Base-by-base conservation (phyloP, 139 green algal genomes). In the Tetradesmus lagerheimii region DNA sequence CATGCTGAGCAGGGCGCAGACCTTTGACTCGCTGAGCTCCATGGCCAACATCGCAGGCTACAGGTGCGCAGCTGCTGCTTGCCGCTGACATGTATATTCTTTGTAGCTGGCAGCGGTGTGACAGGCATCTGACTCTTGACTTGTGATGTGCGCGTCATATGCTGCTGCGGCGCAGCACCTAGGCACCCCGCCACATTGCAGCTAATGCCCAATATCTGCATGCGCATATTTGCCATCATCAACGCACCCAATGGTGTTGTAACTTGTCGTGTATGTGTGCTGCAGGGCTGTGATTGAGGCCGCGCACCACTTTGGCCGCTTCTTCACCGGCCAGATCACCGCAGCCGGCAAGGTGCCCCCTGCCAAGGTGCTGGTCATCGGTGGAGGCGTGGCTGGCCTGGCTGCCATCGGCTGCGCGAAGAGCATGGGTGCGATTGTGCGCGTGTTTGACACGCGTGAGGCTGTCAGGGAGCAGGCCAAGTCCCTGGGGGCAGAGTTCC, bases 281-380 rank as follows among this genome's bases (percentile, higher is more conserved):
- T 43, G 37, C 91, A 94, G 96, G 57, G 95, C 96, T 18, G 94
- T 98, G 12, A 89, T 97, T 1, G 96, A 98, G 93, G 96, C 96
- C 0, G 93, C 95, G 0, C 88, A 96, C 62, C 89, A 96, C 90
- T 98, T 98, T 91, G 94, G 94, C 11, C 93, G 96, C 80, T 97
- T 98, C 94, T 97, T 98, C 91, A 96, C 94, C 5, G 96, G 96
- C 31, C 96, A 99, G 94, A 99, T 99, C 92, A 99, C 97, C 0
- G 97, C 97, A 8, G 97, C 97, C 20, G 97, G 97, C 86, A 87
- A 95, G 67, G 93, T 97, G 27, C 95, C 95, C 0, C 96, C 96
- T 4, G 95, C 96, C 85, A 95, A 96, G 92, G 92, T 96, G 83
- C 94, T 98, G 31, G 93, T 98, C 53, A 97, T 97, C 77, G 96